Conservation (phyloP, 2,329 filamentous ascomycete genomes). For the Eurotiales sp. region DNA sequence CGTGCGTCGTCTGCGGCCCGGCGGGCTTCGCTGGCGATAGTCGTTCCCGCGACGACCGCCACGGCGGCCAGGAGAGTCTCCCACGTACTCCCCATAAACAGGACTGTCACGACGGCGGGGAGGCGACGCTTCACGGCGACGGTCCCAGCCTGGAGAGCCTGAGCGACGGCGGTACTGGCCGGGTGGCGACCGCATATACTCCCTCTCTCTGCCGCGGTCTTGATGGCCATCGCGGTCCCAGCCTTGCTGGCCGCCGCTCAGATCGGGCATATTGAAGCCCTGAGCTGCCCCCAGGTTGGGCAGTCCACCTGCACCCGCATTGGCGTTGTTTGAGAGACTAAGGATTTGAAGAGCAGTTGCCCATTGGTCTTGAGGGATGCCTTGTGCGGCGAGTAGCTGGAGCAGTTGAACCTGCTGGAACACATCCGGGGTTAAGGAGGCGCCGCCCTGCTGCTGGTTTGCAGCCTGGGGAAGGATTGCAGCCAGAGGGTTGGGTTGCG, state of each 20-base stretch:
- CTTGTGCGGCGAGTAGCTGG: conserved; percentile 70
- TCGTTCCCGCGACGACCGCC: conserved; percentile 54
- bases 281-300: conserved; percentile 34
- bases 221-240: conserved; percentile 38
- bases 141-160: conserved; percentile 72
- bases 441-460: conserved; percentile 23
- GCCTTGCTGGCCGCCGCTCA: conserved; percentile 14
- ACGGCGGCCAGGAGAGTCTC: conserved; percentile 61
- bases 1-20: conserved; percentile 63
- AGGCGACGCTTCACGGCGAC: conserved; percentile 63
- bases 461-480: conserved; percentile 40
- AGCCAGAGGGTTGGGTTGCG: conserved; percentile 36
- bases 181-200: conserved; percentile 61
- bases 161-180: conserved; percentile 65
- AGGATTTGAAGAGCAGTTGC: conserved; percentile 54
- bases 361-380: conserved; percentile 74
- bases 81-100: conserved; percentile 69
- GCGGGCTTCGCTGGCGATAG: conserved; percentile 86
- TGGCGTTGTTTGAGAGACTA: conserved; percentile 34
- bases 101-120: conserved; percentile 63
- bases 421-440: conserved; percentile 42
- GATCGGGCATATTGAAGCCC: conserved; percentile 25
- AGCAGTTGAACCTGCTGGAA: conserved; percentile 70
- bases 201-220: conserved; percentile 61
- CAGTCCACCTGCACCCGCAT: conserved; percentile 22